Evolutionary conservation across 202 grass and related monocot genomes (phyloP).

Genomic region (Elaeis oleifera): DNA sequence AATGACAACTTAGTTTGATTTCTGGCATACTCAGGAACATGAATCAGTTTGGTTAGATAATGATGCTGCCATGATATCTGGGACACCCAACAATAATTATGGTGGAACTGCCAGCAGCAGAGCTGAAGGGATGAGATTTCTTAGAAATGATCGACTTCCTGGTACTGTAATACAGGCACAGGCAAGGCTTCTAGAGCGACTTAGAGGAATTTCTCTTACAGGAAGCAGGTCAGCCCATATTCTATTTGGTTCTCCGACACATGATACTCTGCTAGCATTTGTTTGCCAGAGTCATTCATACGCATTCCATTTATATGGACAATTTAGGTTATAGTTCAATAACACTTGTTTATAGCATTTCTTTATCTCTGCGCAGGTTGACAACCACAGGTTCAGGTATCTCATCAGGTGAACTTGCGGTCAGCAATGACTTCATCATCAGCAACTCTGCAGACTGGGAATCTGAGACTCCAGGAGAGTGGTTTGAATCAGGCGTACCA

Average conservation of each 20-base stretch:
- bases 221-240: conserved; percentile 19
- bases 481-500: conserved; percentile 23
- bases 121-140: conserved; percentile 58
- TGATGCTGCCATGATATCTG: conserved; percentile 13
- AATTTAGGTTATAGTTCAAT: no score
- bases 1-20: neutral
- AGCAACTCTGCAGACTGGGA: conserved; percentile 40
- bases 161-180: conserved; percentile 65
- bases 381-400: conserved; percentile 19
- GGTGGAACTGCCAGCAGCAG: conserved; percentile 39
- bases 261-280: neutral
- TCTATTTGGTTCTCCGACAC: neutral
- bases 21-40: conserved; percentile 35
- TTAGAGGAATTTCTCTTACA: conserved; percentile 62
- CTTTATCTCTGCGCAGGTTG: conserved; percentile 40
- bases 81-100: conserved; percentile 30
- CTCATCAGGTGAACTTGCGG: conserved; percentile 48
- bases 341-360: no score
- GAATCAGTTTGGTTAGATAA: conserved; percentile 18
- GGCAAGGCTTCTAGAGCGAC: conserved; percentile 70
- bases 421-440: conserved; percentile 43
- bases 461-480: conserved; percentile 14
- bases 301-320: no score
- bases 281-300: neutral
- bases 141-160: conserved; percentile 61